These are phyloP conservation scores for Ogataea henricii DNA, from an alignment of 805 yeast genomes.

Conservation along the genomic window DNA sequence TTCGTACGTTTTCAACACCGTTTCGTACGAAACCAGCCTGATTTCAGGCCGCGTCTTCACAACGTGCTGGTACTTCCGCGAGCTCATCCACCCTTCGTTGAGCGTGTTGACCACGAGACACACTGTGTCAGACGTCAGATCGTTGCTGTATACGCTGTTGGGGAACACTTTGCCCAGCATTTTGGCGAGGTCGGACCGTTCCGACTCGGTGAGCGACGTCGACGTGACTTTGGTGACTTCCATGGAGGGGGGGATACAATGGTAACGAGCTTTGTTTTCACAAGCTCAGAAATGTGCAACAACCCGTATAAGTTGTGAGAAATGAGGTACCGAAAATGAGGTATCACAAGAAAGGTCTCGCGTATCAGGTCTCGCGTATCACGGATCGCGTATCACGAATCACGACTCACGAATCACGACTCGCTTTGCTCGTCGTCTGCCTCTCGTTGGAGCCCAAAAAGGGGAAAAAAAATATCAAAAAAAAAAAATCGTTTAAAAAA, in stretches of 20 bases:
- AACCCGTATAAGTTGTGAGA: too few relatives aligned
- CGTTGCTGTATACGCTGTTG: constrained; percentile 22
- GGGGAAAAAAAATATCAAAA: background rate
- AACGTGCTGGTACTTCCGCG: constrained; percentile 56
- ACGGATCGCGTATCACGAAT: too few relatives aligned
- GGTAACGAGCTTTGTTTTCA: too few relatives aligned
- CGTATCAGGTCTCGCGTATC: too few relatives aligned
- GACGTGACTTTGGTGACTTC: constrained; percentile 28
- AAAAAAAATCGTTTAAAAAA: background rate
- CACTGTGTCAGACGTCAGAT: constrained; percentile 31
- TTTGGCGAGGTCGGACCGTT: constrained; percentile 19
- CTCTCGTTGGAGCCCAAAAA: too few relatives aligned
- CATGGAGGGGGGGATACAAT: background rate
- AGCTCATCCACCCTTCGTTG: constrained; percentile 34
- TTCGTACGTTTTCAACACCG: constrained; percentile 47
- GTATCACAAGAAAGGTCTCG: too few relatives aligned
- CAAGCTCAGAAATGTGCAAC: too few relatives aligned
- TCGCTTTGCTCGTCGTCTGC: too few relatives aligned
- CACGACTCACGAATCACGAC: too few relatives aligned
- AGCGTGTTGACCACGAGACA: constrained; percentile 29
- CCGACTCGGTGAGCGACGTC: constrained; percentile 25
- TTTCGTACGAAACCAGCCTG: constrained; percentile 49
- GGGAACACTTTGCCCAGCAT: constrained; percentile 21
- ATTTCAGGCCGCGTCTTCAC: constrained; percentile 57
- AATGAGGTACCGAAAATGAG: too few relatives aligned